Percentiles rank a stretch among this genome's conserved stretches.
Conservation (phyloP, 495 filamentous ascomycete genomes). For the Penicillium paxilli region DNA sequence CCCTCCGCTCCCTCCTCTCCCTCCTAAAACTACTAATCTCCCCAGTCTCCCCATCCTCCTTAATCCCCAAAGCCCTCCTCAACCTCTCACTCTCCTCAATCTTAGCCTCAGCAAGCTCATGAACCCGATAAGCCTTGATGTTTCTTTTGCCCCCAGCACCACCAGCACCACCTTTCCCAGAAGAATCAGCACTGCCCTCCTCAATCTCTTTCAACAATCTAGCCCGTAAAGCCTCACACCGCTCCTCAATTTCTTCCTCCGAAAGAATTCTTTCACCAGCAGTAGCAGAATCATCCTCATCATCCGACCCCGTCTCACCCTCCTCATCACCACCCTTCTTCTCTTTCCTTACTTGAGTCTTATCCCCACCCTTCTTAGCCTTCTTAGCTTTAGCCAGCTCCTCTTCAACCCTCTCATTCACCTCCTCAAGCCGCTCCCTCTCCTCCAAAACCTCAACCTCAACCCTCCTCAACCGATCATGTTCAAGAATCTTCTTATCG, state of each 20-base stretch:
- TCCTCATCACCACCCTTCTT: slow-evolving; percentile 63
- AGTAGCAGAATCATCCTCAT: too few species aligned
- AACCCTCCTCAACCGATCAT: slow-evolving; percentile 83
- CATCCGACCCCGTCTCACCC: slow-evolving; percentile 58
- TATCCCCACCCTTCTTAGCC: slow-evolving; percentile 8
- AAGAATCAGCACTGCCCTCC: slow-evolving; percentile 8
- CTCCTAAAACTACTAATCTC: slow-evolving; percentile 58
- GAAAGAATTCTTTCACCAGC: not conserved
- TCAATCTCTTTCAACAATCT: slow-evolving; percentile 37
- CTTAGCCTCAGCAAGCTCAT: slow-evolving; percentile 95
- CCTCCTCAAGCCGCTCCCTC: slow-evolving; percentile 85
- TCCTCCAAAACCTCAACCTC: slow-evolving; percentile 93
- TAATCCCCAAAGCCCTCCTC: slow-evolving; percentile 84
- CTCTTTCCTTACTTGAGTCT: slow-evolving; percentile 75
- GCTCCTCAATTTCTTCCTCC: slow-evolving; percentile 40
- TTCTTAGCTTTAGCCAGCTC: slow-evolving; percentile 10
- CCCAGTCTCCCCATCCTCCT: slow-evolving; percentile 84
- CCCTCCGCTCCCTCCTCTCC: slow-evolving; percentile 29
- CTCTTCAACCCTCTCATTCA: slow-evolving; percentile 54
- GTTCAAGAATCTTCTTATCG: slow-evolving; percentile 88
- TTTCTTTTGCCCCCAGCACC: slow-evolving; percentile 42
- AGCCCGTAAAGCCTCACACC: slow-evolving; percentile 31
- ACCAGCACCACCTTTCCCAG: slow-evolving; percentile 1
- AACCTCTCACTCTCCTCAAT: slow-evolving; percentile 92
- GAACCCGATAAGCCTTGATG: slow-evolving; percentile 90